Base-by-base conservation (phyloP, 371 early-diverging fungal genomes). In the Mortierella sp. region DNA sequence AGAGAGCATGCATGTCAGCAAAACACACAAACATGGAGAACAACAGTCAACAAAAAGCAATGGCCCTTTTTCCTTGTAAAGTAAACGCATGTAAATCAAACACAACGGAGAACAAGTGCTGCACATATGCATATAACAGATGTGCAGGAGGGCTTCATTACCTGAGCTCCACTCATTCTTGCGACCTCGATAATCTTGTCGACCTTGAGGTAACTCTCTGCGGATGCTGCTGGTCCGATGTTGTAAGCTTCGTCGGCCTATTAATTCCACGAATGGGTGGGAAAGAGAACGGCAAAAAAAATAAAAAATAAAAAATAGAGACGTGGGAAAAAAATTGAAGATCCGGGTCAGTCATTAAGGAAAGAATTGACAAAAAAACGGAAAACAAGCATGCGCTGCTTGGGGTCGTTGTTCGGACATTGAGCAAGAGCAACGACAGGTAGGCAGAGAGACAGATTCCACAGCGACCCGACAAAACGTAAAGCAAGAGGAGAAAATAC, bases 181-280 rank as follows among this genome's bases (percentile, higher is more conserved):
- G 97, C 96, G 9, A 96, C 95, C 8, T 95, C 90, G 61, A 98
- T 89, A 59, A 99, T 98, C 77, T 95, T 94, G 72, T 95, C 93
- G 43, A 95, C 93, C 79, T 93, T 92, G 54, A 98, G 90, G 91
- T 98, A 99, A 88, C 95, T 95, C 81, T 97, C 91, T 54, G 92
- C 88, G 9, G 96, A 95, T 3, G 97, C 90, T 26, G 98, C 95
- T 28, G 96, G 96, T 37, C 98, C 99, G 79, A 98, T 96, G 72
- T 92, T 90, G 87, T 95, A 97, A 26, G 98, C 97, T 87, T 98
- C 98, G 89, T 98, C 98, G 48, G 99, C 98, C 93, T 95, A 84
- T 28, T 43, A 48, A 26, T 61, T 21, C 34, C 54, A n/a, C 8
- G 13, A 82, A 37, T 43, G 26, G 13, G 44, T 24, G 69, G 61